Base-by-base conservation (phyloP, 768 basidiomycete genomes). In the Auricularia sp. region DNA sequence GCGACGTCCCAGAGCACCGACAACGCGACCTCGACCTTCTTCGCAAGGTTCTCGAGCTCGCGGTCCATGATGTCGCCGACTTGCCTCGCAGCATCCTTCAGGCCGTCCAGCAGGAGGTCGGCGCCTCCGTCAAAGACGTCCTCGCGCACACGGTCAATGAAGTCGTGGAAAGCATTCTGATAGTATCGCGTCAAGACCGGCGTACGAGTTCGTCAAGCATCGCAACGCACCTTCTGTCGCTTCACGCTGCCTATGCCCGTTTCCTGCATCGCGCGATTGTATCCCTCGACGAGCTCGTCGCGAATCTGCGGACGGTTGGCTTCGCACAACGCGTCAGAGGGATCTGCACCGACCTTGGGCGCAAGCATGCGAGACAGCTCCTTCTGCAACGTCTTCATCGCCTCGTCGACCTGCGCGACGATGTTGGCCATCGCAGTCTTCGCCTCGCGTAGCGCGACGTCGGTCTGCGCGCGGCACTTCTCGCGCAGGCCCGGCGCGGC, bases 331-430 rank as follows among this genome's bases (percentile, higher is more conserved):
- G 29, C 56, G 23, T 23, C 29, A 8, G 12, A 29, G 33, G 56
- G 18, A 59, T 23, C 34, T 6, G 23, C 23, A 29, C 56, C 16
- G 6, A 59, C 56, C 56, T 14, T 23, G 7, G 56, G 56, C 11
- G 83, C 77, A 65, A 87, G 75, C 67, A 77, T 81, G 21, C 84
- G 76, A 0, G 84, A 85, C 5, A 84, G 74, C 62, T 85, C 83
- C 72, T 86, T 86, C 72, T 86, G 85, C 66, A 84, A 76, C 16
- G 68, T 74, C 66, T 74, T 77, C 74, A 86, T 75, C 3, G 81
- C 79, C 61, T 82, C 80, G 36, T 74, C 73, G 3, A 86, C 83
- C 34, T 78, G 70, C 12, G 77, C 78, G 62, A 85, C 73, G 2
- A 80, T 77, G 56, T 81, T 80, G 61, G 74, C 72, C 61, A 86